Evolutionary conservation across 2,329 filamentous ascomycete species (phyloP).

Genomic region (Hysterium pulicare): DNA sequence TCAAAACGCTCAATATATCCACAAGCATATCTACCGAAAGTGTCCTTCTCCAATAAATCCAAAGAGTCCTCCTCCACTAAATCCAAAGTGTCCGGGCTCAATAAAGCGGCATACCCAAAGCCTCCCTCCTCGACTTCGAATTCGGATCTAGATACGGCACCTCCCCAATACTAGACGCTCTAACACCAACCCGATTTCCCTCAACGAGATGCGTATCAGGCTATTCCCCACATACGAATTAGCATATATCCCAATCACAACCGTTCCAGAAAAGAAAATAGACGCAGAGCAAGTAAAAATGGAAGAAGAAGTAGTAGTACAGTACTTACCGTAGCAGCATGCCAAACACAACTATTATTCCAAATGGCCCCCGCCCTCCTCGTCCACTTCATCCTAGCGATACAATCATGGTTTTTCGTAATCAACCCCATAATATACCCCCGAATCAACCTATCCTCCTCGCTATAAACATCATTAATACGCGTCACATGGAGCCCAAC

Average conservation of each 20-base stretch:
- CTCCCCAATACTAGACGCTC: constrained; percentile 40
- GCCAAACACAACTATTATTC: constrained; percentile 34
- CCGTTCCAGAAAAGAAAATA: neutral
- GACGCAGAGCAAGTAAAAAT: constrained; percentile 31
- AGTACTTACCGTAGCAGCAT: constrained; percentile 19
- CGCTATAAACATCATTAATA: constrained; percentile 36
- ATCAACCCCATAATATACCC: constrained; percentile 37
- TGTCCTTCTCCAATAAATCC: neutral
- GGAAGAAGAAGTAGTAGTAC: constrained; percentile 24
- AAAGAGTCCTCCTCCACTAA: neutral
- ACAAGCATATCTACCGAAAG: neutral
- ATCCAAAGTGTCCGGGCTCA: no score
- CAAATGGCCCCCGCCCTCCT: constrained; percentile 40
- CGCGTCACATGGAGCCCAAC: constrained; percentile 31
- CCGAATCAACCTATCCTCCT: constrained; percentile 37
- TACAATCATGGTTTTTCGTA: constrained; percentile 40
- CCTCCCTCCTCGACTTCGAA: constrained; percentile 22
- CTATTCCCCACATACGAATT: constrained; percentile 4
- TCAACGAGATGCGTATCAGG: constrained; percentile 20
- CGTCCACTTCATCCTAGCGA: constrained; percentile 41
- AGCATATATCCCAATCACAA: neutral
- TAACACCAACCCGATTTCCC: constrained; percentile 28
- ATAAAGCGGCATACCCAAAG: constrained; percentile 9
- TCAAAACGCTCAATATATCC: neutral
- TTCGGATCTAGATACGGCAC: constrained; percentile 39